Evolutionary conservation across 257 asterid genomes (phyloP), one percentile per base, ranked within the genome.

Genomic region (Voacanga thouarsii): DNA sequence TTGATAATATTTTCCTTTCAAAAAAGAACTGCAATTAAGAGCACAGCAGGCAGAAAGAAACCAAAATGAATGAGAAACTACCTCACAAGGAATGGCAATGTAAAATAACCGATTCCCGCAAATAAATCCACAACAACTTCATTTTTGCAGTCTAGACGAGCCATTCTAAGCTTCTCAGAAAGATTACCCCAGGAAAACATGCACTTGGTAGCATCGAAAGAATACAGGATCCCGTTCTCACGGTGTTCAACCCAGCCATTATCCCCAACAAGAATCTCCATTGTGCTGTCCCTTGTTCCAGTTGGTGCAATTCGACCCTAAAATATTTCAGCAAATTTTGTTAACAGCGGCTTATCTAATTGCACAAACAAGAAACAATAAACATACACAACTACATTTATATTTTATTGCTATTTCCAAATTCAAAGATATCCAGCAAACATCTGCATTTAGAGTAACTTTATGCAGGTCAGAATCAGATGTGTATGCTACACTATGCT

Each of bases 151-250:
- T 89, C 93, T 82, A 92, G 86, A 80, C 70, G 79, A 72, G 87
- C 95, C 91, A 93, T 86, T 16, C 99, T 89, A 76, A 93, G 92
- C 89, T 96, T 96, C 89, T 96, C 98, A 26, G 97, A 96, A 51
- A 93, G 96, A 89, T 96, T 96, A 23, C 97, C 99, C 99, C 99
- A 96, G 37, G 97, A 96, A 84, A 96, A 96, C 98, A 96, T 93
- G 88, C 98, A 96, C 85, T 92, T 93, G 39, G 98, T 86, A 66
- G 95, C 88, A 86, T 96, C 97, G 81, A 93, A 93, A 72, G 98
- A 93, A 86, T 92, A 96, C 41, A 88, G 83, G 74, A 93, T 88
- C 64, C 96, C 97, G 80, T 92, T 96, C 88, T 93, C 99, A 80
- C 97, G 90, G 84, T 96, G 99, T 78, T 89, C 85, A 81, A 96